Percentiles rank a stretch among this genome's conserved stretches.
Evolutionary conservation across 2,329 filamentous ascomycete genomes (phyloP).

Genomic region (Penicillium thymicola): DNA sequence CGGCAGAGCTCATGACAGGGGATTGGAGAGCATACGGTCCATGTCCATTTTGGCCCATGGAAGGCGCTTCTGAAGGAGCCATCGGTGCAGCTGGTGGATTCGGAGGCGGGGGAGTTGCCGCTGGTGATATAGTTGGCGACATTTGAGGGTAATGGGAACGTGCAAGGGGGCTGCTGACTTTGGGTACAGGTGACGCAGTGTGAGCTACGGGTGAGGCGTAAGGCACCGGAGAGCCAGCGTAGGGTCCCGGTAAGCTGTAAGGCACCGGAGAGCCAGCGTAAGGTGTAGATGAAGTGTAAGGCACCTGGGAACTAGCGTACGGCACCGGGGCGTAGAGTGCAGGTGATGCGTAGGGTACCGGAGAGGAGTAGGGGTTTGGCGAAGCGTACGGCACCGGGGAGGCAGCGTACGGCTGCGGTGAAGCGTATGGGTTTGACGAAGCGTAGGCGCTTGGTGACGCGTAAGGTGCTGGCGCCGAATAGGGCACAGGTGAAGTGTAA

Average conservation of each 20-base stretch:
- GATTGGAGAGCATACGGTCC: conserved; percentile 35
- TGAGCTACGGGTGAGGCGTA: conserved; percentile 15
- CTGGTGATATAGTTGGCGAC: conserved; percentile 36
- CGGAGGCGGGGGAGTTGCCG: conserved; percentile 25
- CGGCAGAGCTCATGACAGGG: conserved; percentile 35
- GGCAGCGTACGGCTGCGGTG: conserved; percentile 8
- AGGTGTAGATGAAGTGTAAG: not conserved
- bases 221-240: conserved; percentile 5
- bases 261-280: conserved; percentile 6
- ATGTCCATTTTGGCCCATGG: conserved; percentile 27
- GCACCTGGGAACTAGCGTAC: not conserved
- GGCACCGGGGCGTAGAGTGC: not conserved
- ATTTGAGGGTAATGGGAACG: conserved; percentile 34
- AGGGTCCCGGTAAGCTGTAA: not conserved
- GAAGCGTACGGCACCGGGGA: not conserved
- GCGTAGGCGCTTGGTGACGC: conserved; percentile 11
- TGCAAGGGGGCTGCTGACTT: conserved; percentile 37
- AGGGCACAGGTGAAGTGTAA: conserved; percentile 15
- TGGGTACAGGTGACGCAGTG: conserved; percentile 28
- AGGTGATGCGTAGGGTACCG: conserved; percentile 27
- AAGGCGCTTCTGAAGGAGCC: conserved; percentile 24
- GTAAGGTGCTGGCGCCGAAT: conserved; percentile 8
- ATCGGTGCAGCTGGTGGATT: conserved; percentile 19
- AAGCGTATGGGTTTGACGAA: conserved; percentile 13
- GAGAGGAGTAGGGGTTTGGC: conserved; percentile 12